Evolutionary conservation across 2,329 filamentous ascomycete species (phyloP), one percentile per base, ranked within the genome.

Genomic region (Gyromitra esculenta): DNA sequence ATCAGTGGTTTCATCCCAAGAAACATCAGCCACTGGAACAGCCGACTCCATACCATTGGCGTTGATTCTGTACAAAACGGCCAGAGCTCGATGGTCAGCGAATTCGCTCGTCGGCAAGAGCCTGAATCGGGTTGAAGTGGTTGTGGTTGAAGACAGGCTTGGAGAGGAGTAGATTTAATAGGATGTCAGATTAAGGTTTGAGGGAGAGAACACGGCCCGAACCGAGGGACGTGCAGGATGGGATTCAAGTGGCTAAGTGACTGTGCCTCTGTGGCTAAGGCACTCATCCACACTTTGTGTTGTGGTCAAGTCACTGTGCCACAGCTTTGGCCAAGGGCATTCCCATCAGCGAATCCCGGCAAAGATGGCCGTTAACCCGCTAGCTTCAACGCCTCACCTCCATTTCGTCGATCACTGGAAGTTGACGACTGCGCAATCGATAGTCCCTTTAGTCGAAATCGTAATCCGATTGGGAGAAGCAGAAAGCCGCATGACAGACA

Each of bases 101-200:
- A 21, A 3, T 6, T 50, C 5, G 50, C 50, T 54, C 21, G 50
- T 31, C 50, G 54, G 54, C 8, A 37, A 35, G n/a, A 39, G 31
- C 7, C 11, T 57, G 21, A 37, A 11, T 11, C 5, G 8, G 15
- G 48, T 8, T 52, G 48, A n/a, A 52, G 8, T 52, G 48, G 43
- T 45, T 15, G 25, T 31, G 25, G 13, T 45, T 15, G 43, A 15
- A 11, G 15, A 5, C 8, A 52, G 5, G 21, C 9, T 8, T 56
- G 52, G 18, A 25, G 52, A 50, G 25, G 31, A 39, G 11, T 31
- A 37, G 56, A 8, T 9, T 5, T 60, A 35, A 60, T 39, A 39
- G 57, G 57, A 41, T 21, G 37, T 60, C n/a, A 6, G 37, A 60
- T 60, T 60, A 60, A 60, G 57, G 37, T 60, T 60, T 60, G 37